These are phyloP conservation scores for Kurtzmaniella quercitrusa DNA, from an alignment of 1,139 yeast species.

Conservation along the genomic window DNA sequence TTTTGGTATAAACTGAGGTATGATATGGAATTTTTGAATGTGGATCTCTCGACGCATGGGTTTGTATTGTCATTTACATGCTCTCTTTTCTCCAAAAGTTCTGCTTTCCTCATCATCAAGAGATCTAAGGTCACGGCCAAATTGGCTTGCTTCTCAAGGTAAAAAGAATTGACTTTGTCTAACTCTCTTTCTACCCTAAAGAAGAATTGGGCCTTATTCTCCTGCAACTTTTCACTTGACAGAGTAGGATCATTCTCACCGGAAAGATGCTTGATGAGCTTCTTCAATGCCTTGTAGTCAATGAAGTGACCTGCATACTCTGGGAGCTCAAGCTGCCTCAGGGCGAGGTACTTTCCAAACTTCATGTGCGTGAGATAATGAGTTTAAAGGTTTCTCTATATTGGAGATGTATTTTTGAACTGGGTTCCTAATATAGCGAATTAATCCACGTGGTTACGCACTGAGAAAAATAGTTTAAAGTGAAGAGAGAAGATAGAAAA, in stretches of 20 bases:
- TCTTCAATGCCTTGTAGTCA: slow-evolving; percentile 88
- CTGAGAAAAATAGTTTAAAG: neutral
- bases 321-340: slow-evolving; percentile 90
- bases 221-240: slow-evolving; percentile 47
- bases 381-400: too few relatives aligned
- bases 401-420: neutral
- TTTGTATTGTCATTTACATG: slow-evolving; percentile 12
- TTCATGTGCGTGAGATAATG: too few relatives aligned
- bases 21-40: slow-evolving; percentile 40
- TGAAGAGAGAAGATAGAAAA: too few relatives aligned
- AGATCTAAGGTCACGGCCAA: slow-evolving; percentile 74
- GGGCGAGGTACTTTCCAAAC: slow-evolving; percentile 92
- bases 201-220: slow-evolving; percentile 89
- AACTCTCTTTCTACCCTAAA: slow-evolving; percentile 89
- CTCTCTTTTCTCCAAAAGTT: slow-evolving; percentile 41
- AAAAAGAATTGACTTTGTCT: slow-evolving; percentile 88
- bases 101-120: slow-evolving; percentile 66
- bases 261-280: slow-evolving; percentile 61
- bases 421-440: neutral
- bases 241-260: slow-evolving; percentile 13
- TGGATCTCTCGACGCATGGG: slow-evolving; percentile 22
- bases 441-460: slow-evolving; percentile 10
- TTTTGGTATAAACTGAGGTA: slow-evolving; percentile 70
- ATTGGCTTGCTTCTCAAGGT: slow-evolving; percentile 87
- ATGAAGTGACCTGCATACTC: slow-evolving; percentile 93